Evolutionary conservation across 345 rosid genomes (phyloP), one percentile per base, ranked within the genome.

Genomic region (Bruguiera parviflora): DNA sequence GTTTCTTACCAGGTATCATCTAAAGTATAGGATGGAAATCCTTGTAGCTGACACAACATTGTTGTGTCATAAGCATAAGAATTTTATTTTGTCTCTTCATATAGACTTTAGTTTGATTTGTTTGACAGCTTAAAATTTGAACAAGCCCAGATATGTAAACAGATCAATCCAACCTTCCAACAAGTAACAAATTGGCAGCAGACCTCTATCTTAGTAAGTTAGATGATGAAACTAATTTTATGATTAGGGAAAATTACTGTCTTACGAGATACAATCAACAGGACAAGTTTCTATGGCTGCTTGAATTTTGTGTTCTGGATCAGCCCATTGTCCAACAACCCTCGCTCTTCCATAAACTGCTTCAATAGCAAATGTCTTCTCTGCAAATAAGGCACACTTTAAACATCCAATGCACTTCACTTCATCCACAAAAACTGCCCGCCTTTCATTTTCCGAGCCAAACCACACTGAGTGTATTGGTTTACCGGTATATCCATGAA

Each of bases 241-340:
- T 0, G 25, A 19, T 24, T 2, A 53, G 57, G 10, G 10, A 53
- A 53, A 53, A 6, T 8, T n/a, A 53, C n/a, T 53, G 9, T 24
- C 85, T 83, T 70, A 94, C 95, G 92, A 87, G 68, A 94, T 94
- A 81, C 97, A 91, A 60, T 94, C 94, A 31, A 94, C 81, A 1
- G 97, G 96, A 35, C 98, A 91, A 8, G 92, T 69, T 51, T 88
- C 89, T 0, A 94, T 91, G 20, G 98, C 94, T 20, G 88, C 86
- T 37, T 75, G 77, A 79, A 94, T 88, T 75, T 83, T 89, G 75
- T 79, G 37, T 68, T 86, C 89, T 37, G 96, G 86, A 72, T 94
- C 97, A 71, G 97, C 98, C 98, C 98, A 91, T 68, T 91, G 98
- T 35, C 89, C 96, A 9, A 94, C 95, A 29, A 87, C 97, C 59